Percentiles rank a stretch among this genome's conserved stretches.
These are phyloP conservation scores for Pseudohalonectria lignicola DNA, from an alignment of 2,329 filamentous ascomycete species.

Conservation along the genomic window DNA sequence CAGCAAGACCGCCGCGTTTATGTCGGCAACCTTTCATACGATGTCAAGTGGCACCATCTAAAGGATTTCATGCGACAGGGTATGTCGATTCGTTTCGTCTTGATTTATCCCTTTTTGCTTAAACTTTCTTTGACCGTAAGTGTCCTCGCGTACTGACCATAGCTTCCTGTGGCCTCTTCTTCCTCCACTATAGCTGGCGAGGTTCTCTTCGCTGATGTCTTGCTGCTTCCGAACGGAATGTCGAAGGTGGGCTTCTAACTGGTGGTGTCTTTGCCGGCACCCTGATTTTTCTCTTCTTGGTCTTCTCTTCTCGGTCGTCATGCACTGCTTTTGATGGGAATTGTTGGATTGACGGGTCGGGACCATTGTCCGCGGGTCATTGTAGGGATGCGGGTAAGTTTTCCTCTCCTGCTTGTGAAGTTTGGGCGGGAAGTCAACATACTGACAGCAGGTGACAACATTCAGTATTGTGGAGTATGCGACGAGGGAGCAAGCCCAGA, in stretches of 20 bases:
- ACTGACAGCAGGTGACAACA: slow-evolving; percentile 1
- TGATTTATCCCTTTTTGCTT: too few relatives aligned
- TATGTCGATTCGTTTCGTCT: slow-evolving; percentile 35
- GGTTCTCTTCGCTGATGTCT: slow-evolving; percentile 98
- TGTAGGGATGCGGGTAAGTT: slow-evolving; percentile 99
- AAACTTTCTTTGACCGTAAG: too few relatives aligned
- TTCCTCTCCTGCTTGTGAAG: too few relatives aligned
- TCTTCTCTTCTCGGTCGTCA: slow-evolving; percentile 9
- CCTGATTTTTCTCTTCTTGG: slow-evolving; percentile 35
- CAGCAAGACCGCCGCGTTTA: slow-evolving; percentile 99
- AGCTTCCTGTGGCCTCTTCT: background rate
- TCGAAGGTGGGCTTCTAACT: slow-evolving; percentile 98
- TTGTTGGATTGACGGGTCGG: slow-evolving; percentile 98
- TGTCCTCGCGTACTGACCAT: too few relatives aligned
- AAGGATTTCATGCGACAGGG: slow-evolving; percentile 99
- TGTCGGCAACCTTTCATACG: slow-evolving; percentile 96
- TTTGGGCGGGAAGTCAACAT: too few relatives aligned
- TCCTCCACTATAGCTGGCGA: slow-evolving; percentile 88
- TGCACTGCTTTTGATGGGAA: slow-evolving; percentile 55
- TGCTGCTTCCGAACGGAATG: slow-evolving; percentile 99
- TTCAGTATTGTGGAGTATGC: slow-evolving; percentile 99
- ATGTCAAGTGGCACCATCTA: slow-evolving; percentile 99
- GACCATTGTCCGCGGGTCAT: slow-evolving; percentile 72
- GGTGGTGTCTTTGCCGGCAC: slow-evolving; percentile 56
- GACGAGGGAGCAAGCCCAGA: slow-evolving; percentile 96